phyloP scores from a whole-genome alignment of 192 early-diverging fungal species.

The Spinellus fusiger region DNA sequence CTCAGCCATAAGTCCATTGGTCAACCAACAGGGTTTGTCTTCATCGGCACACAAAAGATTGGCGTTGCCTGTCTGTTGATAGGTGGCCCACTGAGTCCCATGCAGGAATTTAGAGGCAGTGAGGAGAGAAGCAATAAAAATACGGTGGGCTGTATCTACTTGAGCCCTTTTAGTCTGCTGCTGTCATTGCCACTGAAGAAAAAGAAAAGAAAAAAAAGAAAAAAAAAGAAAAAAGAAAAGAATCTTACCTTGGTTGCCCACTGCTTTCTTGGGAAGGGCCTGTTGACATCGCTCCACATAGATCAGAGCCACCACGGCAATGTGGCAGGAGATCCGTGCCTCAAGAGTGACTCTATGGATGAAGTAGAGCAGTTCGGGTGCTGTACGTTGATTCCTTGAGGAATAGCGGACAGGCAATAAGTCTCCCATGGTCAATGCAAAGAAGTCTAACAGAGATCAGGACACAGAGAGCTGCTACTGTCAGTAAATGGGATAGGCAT shows the following conservation, averaged over 20 bases:
- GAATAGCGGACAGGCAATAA: constrained; percentile 15
- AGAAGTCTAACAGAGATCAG: constrained; percentile 7
- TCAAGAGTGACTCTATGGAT: constrained; percentile 25
- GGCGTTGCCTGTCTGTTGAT: neutral
- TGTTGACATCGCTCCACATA: constrained; percentile 27
- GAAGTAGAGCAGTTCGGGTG: constrained; percentile 34
- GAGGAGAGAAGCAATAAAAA: constrained; percentile 28
- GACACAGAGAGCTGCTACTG: neutral
- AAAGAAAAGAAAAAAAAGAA: neutral
- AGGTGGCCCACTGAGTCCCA: constrained; percentile 1
- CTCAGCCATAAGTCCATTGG: constrained; percentile 20
- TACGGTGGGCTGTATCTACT: constrained; percentile 32
- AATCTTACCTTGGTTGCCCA: constrained; percentile 31
- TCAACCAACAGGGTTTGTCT: constrained; percentile 11
- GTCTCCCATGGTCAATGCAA: constrained; percentile 22
- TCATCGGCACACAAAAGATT: neutral
- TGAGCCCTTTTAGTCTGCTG: neutral
- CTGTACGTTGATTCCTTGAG: constrained; percentile 10
- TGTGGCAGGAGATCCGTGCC: constrained; percentile 26
- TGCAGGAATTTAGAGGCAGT: constrained; percentile 30
- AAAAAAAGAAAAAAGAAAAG: neutral
- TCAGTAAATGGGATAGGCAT: neutral
- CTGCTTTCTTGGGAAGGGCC: constrained; percentile 23
- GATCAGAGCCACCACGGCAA: constrained; percentile 30
- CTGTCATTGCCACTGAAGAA: neutral